Conservation (phyloP, 352 stramenopile genomes). For the Elongisporangium undulatum region DNA sequence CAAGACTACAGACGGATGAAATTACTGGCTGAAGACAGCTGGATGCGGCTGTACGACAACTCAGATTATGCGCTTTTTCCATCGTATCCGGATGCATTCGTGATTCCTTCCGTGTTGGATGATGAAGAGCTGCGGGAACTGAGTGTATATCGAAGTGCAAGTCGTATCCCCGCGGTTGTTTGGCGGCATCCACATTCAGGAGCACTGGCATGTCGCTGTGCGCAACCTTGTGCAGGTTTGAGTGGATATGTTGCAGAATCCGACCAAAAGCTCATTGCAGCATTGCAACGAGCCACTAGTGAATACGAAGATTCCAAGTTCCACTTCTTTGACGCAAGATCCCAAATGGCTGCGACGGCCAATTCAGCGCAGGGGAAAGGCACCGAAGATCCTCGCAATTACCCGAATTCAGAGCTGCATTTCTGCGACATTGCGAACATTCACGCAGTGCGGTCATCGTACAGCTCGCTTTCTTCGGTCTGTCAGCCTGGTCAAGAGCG, state of each 20-base stretch:
- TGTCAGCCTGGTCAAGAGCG: conserved; percentile 77
- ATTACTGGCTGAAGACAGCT: conserved; percentile 74
- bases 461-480: conserved; percentile 66
- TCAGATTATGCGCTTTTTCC: conserved; percentile 87
- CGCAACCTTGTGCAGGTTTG: conserved; percentile 78
- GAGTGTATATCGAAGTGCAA: conserved; percentile 91
- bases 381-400: conserved; percentile 92
- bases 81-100: conserved; percentile 93
- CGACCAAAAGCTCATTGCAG: conserved; percentile 76
- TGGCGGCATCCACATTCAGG: conserved; percentile 90
- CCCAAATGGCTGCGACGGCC: conserved; percentile 79
- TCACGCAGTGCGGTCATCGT: conserved; percentile 93
- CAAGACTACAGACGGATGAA: conserved; percentile 79
- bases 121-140: conserved; percentile 87
- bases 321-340: conserved; percentile 84
- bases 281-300: conserved; percentile 65
- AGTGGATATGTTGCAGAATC: conserved; percentile 77
- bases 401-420: conserved; percentile 93
- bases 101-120: conserved; percentile 90
- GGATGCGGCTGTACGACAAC: conserved; percentile 86
- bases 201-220: conserved; percentile 87
- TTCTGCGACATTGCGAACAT: conserved; percentile 99
- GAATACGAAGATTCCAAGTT: conserved; percentile 59
- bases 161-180: conserved; percentile 91
- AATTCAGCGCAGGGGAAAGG: conserved; percentile 87